Conservation (phyloP, 2,329 filamentous ascomycete species). For the Botrytis deweyae region DNA sequence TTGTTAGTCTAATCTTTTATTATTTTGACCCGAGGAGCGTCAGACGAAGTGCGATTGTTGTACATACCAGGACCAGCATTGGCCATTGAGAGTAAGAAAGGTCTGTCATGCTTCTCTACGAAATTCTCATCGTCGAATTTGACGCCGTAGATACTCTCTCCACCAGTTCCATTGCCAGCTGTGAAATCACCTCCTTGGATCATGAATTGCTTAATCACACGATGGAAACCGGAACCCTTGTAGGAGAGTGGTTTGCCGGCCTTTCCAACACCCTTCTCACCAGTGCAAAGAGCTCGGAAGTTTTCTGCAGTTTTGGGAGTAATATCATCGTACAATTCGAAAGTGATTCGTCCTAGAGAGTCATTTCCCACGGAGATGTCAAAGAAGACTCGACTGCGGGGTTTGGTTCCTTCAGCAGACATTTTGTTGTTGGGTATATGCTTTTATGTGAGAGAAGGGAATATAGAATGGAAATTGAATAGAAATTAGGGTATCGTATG, state of each 20-base stretch:
- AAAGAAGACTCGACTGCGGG: conserved; percentile 77
- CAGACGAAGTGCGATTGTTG: background rate
- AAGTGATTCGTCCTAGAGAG: conserved; percentile 73
- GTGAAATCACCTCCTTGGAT: conserved; percentile 98
- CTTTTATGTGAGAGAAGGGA: background rate
- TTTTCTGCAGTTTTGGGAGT: conserved; percentile 96
- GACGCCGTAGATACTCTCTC: conserved; percentile 94
- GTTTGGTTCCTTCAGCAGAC: conserved; percentile 40
- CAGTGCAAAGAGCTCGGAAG: conserved; percentile 91
- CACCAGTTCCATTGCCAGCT: conserved; percentile 87
- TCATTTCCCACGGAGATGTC: conserved; percentile 80
- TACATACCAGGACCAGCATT: conserved; percentile 84
- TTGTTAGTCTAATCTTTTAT: conserved; percentile 18
- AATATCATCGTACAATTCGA: conserved; percentile 76
- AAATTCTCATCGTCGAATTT: conserved; percentile 99
- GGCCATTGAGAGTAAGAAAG: conserved; percentile 95
- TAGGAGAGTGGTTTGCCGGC: conserved; percentile 84
- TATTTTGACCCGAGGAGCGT: background rate
- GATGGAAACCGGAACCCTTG: conserved; percentile 91
- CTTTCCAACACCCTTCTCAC: conserved; percentile 85
- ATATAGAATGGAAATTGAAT: background rate
- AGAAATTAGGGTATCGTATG: background rate
- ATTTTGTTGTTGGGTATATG: conserved; percentile 39
- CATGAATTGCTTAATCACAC: conserved; percentile 99
- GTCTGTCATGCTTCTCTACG: conserved; percentile 82